Conservation (phyloP, 768 basidiomycete genomes). For the Polyporus arcularius region DNA sequence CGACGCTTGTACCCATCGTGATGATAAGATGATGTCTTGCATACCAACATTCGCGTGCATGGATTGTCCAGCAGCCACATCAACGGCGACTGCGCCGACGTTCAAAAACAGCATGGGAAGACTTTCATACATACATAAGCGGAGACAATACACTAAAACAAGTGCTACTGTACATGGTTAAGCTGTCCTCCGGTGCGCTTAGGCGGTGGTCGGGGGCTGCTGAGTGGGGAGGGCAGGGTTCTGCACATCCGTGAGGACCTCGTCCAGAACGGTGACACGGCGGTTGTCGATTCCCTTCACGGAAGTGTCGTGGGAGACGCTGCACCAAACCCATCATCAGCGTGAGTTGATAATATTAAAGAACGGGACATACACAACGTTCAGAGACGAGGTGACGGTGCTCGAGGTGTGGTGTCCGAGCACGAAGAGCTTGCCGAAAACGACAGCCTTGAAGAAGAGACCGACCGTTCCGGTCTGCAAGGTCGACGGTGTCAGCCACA, state of each 20-base stretch:
- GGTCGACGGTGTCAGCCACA: neutral
- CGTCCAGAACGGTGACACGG: slow-evolving; percentile 15
- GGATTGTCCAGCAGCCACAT: no score
- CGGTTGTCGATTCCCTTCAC: slow-evolving; percentile 17
- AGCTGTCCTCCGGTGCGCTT: neutral
- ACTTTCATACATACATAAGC: neutral
- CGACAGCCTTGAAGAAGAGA: slow-evolving; percentile 25
- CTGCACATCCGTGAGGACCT: slow-evolving; percentile 12
- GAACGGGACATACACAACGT: slow-evolving; percentile 31
- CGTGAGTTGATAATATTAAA: no score
- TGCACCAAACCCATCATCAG: no score
- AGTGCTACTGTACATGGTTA: neutral
- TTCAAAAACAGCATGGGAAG: no score
- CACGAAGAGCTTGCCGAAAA: slow-evolving; percentile 23
- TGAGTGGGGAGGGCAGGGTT: neutral
- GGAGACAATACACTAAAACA: neutral
- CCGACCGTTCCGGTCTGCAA: slow-evolving; percentile 28
- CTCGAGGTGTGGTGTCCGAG: slow-evolving; percentile 23
- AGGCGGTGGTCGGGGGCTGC: no score
- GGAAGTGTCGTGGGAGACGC: slow-evolving; percentile 11
- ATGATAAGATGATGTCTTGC: slow-evolving; percentile 23
- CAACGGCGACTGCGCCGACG: no score
- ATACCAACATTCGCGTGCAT: neutral
- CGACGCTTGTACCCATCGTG: slow-evolving; percentile 18
- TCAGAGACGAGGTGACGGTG: slow-evolving; percentile 28